Evolutionary conservation across 116 monocot genomes (phyloP), one percentile per base, ranked within the genome.

Genomic region (Dioscorea cayenensis): DNA sequence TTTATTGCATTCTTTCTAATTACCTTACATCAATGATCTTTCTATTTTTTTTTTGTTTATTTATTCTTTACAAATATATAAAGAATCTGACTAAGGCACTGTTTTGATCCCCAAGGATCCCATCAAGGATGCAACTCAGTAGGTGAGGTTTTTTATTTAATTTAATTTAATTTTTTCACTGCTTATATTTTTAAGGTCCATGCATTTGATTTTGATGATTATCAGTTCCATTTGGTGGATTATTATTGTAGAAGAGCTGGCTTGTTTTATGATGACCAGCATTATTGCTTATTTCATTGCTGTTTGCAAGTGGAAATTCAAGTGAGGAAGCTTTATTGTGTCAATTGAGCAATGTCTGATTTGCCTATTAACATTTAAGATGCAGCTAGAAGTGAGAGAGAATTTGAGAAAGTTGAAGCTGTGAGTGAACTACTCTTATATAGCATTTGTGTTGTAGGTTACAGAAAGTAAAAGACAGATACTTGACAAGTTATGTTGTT

Each of bases 321-420:
- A 70, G 88, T 92, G 20, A 76, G 84, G 70, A 96, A 92, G 29
- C 36, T 96, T 18, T 79, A 92, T 55, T 92, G 92, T 72, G 72
- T 96, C 61, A 90, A 79, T 75, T 88, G 86, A 84, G 84, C 96
- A 1, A 36, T 83, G 27, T 72, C 90, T 7, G 84, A 70, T 61
- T 81, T 96, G 21, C 92, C 96, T 13, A 84, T 96, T 23, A 96
- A 90, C 61, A 80, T 96, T 49, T 92, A 96, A 77, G 96, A 96
- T 75, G 96, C 96, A 16, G 77, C 96, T 28, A 72, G 96, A 74
- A 96, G 92, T 72, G 96, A 96, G 73, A 73, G 75, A 5, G 96
- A 96, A 8, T 78, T 90, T 64, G 75, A 81, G 71, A 84, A 81
- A 50, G 96, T 92, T 67, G 92, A 96, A 70, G 75, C 70, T 64